Conservation (phyloP, 2,329 filamentous ascomycete species). For the Fusarium concolor region DNA sequence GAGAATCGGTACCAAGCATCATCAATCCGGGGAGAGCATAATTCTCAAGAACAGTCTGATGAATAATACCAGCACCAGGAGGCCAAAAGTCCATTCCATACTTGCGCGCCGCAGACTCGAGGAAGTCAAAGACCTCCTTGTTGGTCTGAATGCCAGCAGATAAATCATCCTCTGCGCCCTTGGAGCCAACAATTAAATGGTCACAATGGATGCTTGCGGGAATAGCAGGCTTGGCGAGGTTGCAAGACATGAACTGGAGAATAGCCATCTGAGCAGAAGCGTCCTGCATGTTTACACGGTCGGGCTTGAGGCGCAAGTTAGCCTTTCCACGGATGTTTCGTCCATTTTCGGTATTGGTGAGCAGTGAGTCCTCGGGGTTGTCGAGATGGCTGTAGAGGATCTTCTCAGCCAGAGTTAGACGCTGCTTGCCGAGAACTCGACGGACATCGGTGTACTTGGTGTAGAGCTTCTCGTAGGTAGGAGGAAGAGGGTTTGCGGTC, state of each 20-base stretch:
- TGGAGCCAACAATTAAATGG: constrained; percentile 97
- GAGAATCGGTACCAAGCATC: constrained; percentile 98
- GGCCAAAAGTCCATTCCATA: constrained; percentile 98
- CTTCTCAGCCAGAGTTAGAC: constrained; percentile 94
- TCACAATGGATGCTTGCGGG: constrained; percentile 99
- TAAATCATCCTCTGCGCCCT: constrained; percentile 87
- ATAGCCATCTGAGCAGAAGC: constrained; percentile 98
- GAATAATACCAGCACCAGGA: constrained; percentile 92
- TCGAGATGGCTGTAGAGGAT: constrained; percentile 97
- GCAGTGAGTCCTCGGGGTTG: constrained; percentile 87
- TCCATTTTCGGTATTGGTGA: constrained; percentile 86
- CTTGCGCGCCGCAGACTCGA: constrained; percentile 90
- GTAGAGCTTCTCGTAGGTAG: constrained; percentile 86
- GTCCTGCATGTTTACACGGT: constrained; percentile 99
- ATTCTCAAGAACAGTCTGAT: constrained; percentile 98
- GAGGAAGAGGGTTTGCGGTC: constrained; percentile 61
- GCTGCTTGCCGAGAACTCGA: constrained; percentile 73
- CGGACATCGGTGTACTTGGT: constrained; percentile 80
- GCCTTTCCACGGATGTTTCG: constrained; percentile 85
- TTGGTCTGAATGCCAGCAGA: constrained; percentile 88
- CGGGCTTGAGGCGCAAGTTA: constrained; percentile 96
- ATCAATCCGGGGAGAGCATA: constrained; percentile 97
- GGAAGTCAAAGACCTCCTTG: constrained; percentile 96
- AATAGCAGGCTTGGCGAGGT: constrained; percentile 87
- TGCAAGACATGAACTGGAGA: constrained; percentile 98